Conservation (phyloP, 176 grass and related monocot species). For the Triticum dicoccoides region DNA sequence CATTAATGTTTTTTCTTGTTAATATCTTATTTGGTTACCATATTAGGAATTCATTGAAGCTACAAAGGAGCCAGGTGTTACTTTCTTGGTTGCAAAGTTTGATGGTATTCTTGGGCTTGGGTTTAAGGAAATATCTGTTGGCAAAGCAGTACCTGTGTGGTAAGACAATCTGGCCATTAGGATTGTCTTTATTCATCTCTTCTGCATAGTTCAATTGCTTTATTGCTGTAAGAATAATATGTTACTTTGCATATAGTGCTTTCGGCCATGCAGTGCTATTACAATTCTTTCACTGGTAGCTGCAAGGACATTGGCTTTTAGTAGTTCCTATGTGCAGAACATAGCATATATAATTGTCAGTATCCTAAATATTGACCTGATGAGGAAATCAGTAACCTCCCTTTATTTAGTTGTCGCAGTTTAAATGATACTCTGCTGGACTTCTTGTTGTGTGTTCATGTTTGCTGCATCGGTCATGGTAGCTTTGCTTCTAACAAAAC, state of each 20-base stretch:
- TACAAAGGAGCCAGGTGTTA: conserved; percentile 76
- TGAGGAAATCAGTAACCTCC: neutral
- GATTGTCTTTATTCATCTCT: neutral
- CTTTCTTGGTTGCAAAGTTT: conserved; percentile 87
- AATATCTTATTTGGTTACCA: neutral
- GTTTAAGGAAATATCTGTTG: conserved; percentile 95
- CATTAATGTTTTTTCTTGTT: neutral
- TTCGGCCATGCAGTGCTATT: neutral
- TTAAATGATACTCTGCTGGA: neutral
- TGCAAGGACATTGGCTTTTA: neutral
- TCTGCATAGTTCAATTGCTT: neutral
- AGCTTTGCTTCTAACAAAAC: neutral
- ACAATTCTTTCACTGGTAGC: neutral
- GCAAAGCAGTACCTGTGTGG: conserved; percentile 75
- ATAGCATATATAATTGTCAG: neutral
- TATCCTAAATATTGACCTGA: neutral
- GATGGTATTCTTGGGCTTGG: conserved; percentile 98
- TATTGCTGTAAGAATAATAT: neutral
- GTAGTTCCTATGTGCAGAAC: neutral
- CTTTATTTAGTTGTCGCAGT: neutral
- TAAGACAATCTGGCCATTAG: conserved; percentile 26
- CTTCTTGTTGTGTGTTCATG: neutral
- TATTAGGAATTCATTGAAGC: conserved; percentile 93
- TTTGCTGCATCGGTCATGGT: neutral
- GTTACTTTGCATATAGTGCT: neutral